Percentiles rank a stretch among this genome's conserved stretches.
phyloP scores from a whole-genome alignment of 2,329 filamentous ascomycete genomes.

The Penicillium digitatum region DNA sequence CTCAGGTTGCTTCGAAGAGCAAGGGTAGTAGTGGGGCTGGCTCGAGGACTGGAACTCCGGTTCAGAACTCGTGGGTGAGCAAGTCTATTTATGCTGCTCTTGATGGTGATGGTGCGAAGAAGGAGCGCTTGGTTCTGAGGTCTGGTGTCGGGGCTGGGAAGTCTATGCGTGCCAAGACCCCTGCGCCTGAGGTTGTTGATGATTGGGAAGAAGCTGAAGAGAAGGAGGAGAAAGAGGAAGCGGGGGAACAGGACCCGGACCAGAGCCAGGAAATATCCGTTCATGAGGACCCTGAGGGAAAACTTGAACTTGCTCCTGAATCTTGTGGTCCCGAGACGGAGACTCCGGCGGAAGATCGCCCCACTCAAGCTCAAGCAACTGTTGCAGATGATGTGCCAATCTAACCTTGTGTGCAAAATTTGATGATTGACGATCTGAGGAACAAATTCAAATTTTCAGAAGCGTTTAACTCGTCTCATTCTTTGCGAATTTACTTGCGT shows the following conservation, averaged over 20 bases:
- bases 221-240: constrained; percentile 44
- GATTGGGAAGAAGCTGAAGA: constrained; percentile 47
- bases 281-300: constrained; percentile 2
- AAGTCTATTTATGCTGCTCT: constrained; percentile 34
- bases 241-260: constrained; percentile 24
- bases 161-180: constrained; percentile 21
- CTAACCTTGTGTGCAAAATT: neutral
- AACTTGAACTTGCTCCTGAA: neutral
- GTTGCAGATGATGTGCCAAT: neutral
- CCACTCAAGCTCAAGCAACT: neutral
- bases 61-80: constrained; percentile 19
- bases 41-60: constrained; percentile 23
- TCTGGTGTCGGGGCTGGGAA: constrained; percentile 36
- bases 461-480: neutral
- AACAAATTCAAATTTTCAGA: neutral
- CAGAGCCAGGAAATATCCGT: constrained; percentile 14
- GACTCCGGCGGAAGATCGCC: neutral
- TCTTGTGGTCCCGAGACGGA: no score
- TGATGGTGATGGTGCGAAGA: constrained; percentile 27
- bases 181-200: constrained; percentile 39
- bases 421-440: constrained; percentile 5
- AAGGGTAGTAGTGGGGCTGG: constrained; percentile 23
- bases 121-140: constrained; percentile 35
- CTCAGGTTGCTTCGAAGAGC: constrained; percentile 38
- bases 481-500: neutral